phyloP scores from a whole-genome alignment of 352 stramenopile species.

The Pythium monospermum region DNA sequence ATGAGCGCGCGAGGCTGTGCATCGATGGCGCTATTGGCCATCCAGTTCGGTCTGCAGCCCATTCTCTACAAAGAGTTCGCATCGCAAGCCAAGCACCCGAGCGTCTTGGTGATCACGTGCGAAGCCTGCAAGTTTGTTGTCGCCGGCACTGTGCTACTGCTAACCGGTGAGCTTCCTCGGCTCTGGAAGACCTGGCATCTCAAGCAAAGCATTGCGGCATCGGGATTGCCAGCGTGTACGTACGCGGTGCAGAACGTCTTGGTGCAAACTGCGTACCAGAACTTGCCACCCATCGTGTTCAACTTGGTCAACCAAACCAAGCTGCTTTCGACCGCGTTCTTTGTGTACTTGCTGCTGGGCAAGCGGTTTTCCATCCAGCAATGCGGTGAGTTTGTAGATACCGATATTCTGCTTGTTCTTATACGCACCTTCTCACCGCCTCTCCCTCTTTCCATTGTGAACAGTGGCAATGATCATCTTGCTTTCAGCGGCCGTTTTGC shows the following conservation, averaged over 20 bases:
- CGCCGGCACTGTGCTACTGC: slow-evolving; percentile 39
- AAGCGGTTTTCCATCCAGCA: slow-evolving; percentile 65
- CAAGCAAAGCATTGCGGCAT: slow-evolving; percentile 51
- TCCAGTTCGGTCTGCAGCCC: slow-evolving; percentile 82
- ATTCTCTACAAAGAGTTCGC: slow-evolving; percentile 83
- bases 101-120: slow-evolving; percentile 72
- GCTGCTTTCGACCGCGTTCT: slow-evolving; percentile 74
- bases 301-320: slow-evolving; percentile 89
- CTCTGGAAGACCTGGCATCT: slow-evolving; percentile 56
- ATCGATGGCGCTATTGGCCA: slow-evolving; percentile 58
- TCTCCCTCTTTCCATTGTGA: neutral
- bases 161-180: slow-evolving; percentile 25
- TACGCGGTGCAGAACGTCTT: slow-evolving; percentile 87
- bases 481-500: slow-evolving; percentile 55
- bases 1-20: slow-evolving; percentile 16
- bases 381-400: slow-evolving; percentile 29
- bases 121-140: slow-evolving; percentile 69
- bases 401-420: neutral
- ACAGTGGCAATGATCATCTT: slow-evolving; percentile 68
- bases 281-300: slow-evolving; percentile 78
- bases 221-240: slow-evolving; percentile 70
- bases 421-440: neutral
- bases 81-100: slow-evolving; percentile 39
- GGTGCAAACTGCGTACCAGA: slow-evolving; percentile 79
- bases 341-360: slow-evolving; percentile 71